phyloP scores from a whole-genome alignment of 441 rosid genomes.

The Mallotus repandus region DNA sequence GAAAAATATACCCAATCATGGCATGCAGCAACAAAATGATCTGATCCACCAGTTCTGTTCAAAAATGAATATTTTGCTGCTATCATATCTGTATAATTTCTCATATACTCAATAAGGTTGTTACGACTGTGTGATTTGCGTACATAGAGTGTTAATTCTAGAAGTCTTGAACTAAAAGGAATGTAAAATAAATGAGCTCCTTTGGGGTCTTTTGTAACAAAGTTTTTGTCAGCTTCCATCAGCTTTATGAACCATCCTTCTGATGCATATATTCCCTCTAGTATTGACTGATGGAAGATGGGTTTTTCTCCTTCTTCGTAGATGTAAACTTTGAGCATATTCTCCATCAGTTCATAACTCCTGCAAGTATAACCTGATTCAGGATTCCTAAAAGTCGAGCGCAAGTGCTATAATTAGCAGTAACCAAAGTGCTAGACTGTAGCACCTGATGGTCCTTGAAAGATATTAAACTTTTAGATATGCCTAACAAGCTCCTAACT shows the following conservation, averaged over 20 bases:
- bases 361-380: constrained; percentile 32
- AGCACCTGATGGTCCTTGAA: constrained; percentile 1
- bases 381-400: neutral
- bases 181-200: constrained; percentile 70
- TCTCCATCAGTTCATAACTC: constrained; percentile 84
- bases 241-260: constrained; percentile 86
- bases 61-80: constrained; percentile 52
- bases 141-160: constrained; percentile 56
- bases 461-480: neutral
- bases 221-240: constrained; percentile 51
- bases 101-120: constrained; percentile 48
- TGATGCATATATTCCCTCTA: constrained; percentile 69
- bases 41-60: constrained; percentile 69
- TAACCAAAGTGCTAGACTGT: neutral
- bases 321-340: constrained; percentile 71
- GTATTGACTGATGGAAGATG: constrained; percentile 66
- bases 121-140: constrained; percentile 32
- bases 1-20: constrained; percentile 74
- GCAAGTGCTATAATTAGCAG: neutral
- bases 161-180: constrained; percentile 65
- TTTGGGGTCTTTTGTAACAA: constrained; percentile 53
- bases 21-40: constrained; percentile 79
- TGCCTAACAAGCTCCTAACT: neutral
- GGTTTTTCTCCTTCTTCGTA: constrained; percentile 80
- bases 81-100: constrained; percentile 55